phyloP scores from a whole-genome alignment of 1,284 basidiomycete species.

The Ganoderma multipileum region DNA sequence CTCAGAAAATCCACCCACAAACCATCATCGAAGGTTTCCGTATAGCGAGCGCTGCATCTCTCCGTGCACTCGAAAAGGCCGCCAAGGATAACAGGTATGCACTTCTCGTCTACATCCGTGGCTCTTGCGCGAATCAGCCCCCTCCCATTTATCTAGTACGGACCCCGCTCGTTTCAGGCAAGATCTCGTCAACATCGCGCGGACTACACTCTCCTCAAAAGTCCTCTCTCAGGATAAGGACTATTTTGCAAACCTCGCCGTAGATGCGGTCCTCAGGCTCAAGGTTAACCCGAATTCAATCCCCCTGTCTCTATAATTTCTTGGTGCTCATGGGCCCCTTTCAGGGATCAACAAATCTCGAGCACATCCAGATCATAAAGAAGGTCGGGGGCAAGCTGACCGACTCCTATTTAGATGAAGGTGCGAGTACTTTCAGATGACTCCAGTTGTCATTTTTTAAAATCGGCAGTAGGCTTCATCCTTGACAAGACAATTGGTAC shows the following conservation, averaged over 20 bases:
- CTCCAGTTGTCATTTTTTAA: background rate
- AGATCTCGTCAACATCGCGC: constrained; percentile 96
- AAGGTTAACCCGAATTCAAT: constrained; percentile 62
- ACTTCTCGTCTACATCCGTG: background rate
- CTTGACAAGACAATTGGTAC: constrained; percentile 96
- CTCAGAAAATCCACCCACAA: constrained; percentile 95
- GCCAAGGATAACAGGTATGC: constrained; percentile 88
- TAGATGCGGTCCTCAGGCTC: constrained; percentile 94
- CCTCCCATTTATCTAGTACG: constrained; percentile 49
- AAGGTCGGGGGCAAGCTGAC: constrained; percentile 98
- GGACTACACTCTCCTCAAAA: constrained; percentile 96
- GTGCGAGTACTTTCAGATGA: constrained; percentile 44
- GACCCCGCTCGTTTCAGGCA: constrained; percentile 82
- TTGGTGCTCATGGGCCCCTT: background rate
- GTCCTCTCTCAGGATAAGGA: constrained; percentile 97
- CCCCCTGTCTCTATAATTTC: background rate
- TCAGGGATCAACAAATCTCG: constrained; percentile 93
- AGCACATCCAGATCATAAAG: constrained; percentile 99
- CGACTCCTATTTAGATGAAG: constrained; percentile 98
- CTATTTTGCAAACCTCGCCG: constrained; percentile 98
- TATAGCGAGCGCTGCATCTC: constrained; percentile 88
- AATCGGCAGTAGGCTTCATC: constrained; percentile 81
- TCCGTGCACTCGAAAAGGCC: constrained; percentile 83
- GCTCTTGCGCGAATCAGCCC: too few species aligned
- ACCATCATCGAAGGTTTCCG: constrained; percentile 99